These are phyloP conservation scores for Erysimum cheiri DNA, from an alignment of 441 rosid species.

Conservation along the genomic window DNA sequence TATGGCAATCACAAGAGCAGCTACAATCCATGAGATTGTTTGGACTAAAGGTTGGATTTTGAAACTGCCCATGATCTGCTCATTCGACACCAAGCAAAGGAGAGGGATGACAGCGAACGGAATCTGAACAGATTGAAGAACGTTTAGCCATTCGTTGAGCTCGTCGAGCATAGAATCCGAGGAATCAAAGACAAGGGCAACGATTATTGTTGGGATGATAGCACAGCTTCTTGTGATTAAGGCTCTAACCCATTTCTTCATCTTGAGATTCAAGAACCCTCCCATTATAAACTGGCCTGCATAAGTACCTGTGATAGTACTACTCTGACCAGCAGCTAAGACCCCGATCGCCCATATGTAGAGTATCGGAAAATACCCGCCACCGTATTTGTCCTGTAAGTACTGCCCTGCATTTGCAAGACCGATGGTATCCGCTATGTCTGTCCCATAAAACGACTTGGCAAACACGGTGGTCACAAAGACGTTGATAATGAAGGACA, in stretches of 20 bases:
- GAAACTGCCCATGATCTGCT: slow-evolving; percentile 78
- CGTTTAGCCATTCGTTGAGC: slow-evolving; percentile 89
- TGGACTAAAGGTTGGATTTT: slow-evolving; percentile 68
- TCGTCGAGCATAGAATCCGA: slow-evolving; percentile 68
- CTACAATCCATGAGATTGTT: slow-evolving; percentile 79
- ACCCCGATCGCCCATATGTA: slow-evolving; percentile 91
- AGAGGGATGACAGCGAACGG: slow-evolving; percentile 91
- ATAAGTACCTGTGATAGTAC: slow-evolving; percentile 90
- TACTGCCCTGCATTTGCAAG: slow-evolving; percentile 84
- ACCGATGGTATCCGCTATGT: slow-evolving; percentile 72
- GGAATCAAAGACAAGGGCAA: slow-evolving; percentile 80
- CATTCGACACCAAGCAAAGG: slow-evolving; percentile 77
- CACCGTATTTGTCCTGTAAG: slow-evolving; percentile 83
- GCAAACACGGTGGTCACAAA: slow-evolving; percentile 89
- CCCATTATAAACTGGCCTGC: slow-evolving; percentile 98
- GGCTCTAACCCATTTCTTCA: slow-evolving; percentile 93
- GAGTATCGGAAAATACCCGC: slow-evolving; percentile 78
- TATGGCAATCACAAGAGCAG: slow-evolving; percentile 77
- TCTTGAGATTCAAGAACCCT: slow-evolving; percentile 78
- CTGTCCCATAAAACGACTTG: slow-evolving; percentile 79
- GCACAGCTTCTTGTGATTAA: slow-evolving; percentile 89
- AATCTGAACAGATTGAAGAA: slow-evolving; percentile 87
- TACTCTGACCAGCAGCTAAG: slow-evolving; percentile 94
- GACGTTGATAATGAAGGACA: slow-evolving; percentile 82
- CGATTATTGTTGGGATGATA: slow-evolving; percentile 75